Conservation (phyloP, 2,329 filamentous ascomycete species). For the Fusarium tjaetaba region DNA sequence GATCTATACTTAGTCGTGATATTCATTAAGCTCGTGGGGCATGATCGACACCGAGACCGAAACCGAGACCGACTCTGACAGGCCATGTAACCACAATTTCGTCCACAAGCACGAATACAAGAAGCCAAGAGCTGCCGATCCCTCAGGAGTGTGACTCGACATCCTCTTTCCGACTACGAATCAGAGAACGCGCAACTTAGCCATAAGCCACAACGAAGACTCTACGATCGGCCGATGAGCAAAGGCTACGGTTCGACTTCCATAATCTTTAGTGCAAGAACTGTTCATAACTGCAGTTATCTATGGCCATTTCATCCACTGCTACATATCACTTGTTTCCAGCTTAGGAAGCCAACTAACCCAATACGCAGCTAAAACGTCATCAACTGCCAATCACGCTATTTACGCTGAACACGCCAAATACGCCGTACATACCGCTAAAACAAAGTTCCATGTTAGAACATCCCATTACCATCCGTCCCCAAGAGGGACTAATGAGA, state of each 20-base stretch:
- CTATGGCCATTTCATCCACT: neutral
- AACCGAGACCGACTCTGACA: neutral
- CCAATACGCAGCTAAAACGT: neutral
- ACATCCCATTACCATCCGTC: too few species aligned
- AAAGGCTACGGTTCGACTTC: too few species aligned
- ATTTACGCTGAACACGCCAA: too few species aligned
- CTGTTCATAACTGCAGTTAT: neutral
- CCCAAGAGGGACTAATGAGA: too few species aligned
- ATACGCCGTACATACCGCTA: too few species aligned
- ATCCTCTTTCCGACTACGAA: fast-evolving
- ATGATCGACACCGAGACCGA: neutral
- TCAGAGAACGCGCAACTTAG: fast-evolving
- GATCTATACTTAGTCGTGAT: neutral
- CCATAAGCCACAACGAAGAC: neutral
- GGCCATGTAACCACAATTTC: neutral
- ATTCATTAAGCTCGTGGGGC: neutral
- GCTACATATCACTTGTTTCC: neutral
- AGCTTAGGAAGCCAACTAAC: neutral
- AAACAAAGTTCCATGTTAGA: too few species aligned
- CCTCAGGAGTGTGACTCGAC: fast-evolving
- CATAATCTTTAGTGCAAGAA: too few species aligned
- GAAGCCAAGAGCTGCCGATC: neutral
- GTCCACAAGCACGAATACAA: neutral
- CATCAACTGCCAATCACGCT: too few species aligned
- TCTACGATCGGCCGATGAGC: neutral